A percentile compares a stretch with the other conserved stretches of the same genome.
phyloP scores from a whole-genome alignment of 1,284 basidiomycete genomes.

The Laetiporus sulphureus region DNA sequence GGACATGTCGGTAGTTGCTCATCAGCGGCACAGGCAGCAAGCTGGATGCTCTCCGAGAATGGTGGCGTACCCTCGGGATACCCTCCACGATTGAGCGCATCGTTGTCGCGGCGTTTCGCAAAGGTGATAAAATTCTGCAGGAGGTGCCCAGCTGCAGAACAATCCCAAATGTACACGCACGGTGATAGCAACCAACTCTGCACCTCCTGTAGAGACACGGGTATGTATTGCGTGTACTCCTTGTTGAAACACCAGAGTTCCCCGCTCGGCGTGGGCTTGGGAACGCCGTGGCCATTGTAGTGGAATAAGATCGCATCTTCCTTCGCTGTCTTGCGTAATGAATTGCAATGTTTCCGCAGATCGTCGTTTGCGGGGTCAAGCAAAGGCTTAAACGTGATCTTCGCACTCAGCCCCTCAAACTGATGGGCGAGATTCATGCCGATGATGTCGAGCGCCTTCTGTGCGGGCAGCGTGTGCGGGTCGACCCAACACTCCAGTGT shows the following conservation, averaged over 20 bases:
- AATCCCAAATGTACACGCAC: slow-evolving; percentile 98
- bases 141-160: slow-evolving; percentile 92
- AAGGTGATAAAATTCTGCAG: slow-evolving; percentile 88
- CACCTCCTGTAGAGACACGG: slow-evolving; percentile 89
- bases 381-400: slow-evolving; percentile 88
- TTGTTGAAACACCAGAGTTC: slow-evolving; percentile 99
- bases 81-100: slow-evolving; percentile 56
- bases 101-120: slow-evolving; percentile 81
- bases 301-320: slow-evolving; percentile 95
- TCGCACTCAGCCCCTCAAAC: slow-evolving; percentile 91
- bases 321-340: slow-evolving; percentile 82
- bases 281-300: slow-evolving; percentile 98
- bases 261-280: slow-evolving; percentile 92
- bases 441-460: slow-evolving; percentile 87
- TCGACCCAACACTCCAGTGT: slow-evolving; percentile 98
- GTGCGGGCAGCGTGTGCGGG: slow-evolving; percentile 81
- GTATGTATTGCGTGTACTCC: slow-evolving; percentile 98
- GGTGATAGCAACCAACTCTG: slow-evolving; percentile 92
- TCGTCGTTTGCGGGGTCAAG: slow-evolving; percentile 96
- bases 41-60: slow-evolving; percentile 88
- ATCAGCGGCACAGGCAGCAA: slow-evolving; percentile 90
- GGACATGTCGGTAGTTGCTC: slow-evolving; percentile 94
- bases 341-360: slow-evolving; percentile 84
- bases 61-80: slow-evolving; percentile 61
- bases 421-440: slow-evolving; percentile 92